These are phyloP conservation scores for Citeromyces matritensis DNA, from an alignment of 805 yeast species.

Conservation along the genomic window DNA sequence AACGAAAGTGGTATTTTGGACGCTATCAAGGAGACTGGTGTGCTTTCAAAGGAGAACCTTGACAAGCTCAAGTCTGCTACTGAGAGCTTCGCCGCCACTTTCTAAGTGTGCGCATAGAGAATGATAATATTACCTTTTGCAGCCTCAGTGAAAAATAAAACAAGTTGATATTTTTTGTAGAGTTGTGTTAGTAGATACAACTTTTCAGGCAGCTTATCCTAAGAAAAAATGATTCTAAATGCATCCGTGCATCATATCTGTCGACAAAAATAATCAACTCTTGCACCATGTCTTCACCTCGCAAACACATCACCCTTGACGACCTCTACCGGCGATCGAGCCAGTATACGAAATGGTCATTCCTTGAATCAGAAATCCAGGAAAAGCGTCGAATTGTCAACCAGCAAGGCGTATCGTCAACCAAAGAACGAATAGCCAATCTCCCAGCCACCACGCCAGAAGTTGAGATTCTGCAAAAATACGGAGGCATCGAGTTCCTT, in stretches of 20 bases:
- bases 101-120: constrained; percentile 23
- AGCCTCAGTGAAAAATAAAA: background rate
- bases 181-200: background rate
- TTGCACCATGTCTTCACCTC: constrained; percentile 1
- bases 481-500: constrained; percentile 23
- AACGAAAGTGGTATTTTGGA: constrained; percentile 75
- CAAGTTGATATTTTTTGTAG: background rate
- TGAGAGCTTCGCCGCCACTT: constrained; percentile 85
- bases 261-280: background rate
- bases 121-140: constrained; percentile 1
- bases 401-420: constrained; percentile 30
- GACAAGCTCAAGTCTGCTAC: constrained; percentile 83
- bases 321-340: constrained; percentile 81
- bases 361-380: constrained; percentile 39
- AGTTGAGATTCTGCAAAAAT: constrained; percentile 6
- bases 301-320: constrained; percentile 47
- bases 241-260: background rate
- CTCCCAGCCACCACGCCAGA: constrained; percentile 7
- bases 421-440: constrained; percentile 12
- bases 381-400: constrained; percentile 34
- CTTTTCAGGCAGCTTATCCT: background rate
- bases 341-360: constrained; percentile 82
- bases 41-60: constrained; percentile 75
- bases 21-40: constrained; percentile 81
- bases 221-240: background rate